These are phyloP conservation scores for Globisporangium iwayamae DNA, from an alignment of 352 stramenopile species.

Conservation along the genomic window DNA sequence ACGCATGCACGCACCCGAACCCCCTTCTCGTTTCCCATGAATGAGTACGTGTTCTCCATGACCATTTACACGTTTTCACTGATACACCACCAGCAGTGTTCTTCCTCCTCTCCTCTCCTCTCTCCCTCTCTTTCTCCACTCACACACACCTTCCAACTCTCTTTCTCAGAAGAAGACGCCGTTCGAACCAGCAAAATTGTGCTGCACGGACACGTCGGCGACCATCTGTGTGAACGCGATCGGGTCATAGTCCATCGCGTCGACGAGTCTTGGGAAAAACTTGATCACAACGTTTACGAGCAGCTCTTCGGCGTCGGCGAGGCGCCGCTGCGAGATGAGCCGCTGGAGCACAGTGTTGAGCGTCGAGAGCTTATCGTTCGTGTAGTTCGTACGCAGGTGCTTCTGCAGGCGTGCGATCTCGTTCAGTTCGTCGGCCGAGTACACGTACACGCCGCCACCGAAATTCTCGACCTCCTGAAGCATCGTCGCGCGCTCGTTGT, in stretches of 20 bases:
- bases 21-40: background rate
- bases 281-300: slow-evolving; percentile 58
- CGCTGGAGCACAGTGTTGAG: slow-evolving; percentile 25
- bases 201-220: slow-evolving; percentile 23
- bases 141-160: background rate
- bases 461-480: slow-evolving; percentile 67
- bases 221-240: slow-evolving; percentile 71
- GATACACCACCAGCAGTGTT: background rate
- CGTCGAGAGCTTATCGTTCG: background rate
- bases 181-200: background rate
- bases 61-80: slow-evolving; percentile 5
- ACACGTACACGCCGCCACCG: slow-evolving; percentile 63
- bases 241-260: slow-evolving; percentile 81
- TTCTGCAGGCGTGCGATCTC: slow-evolving; percentile 53
- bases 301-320: slow-evolving; percentile 55
- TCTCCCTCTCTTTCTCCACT: background rate
- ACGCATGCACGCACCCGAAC: too few species aligned
- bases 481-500: slow-evolving; percentile 51
- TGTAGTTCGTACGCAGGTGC: slow-evolving; percentile 35
- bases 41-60: slow-evolving; percentile 8
- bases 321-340: slow-evolving; percentile 31
- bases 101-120: background rate
- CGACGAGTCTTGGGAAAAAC: slow-evolving; percentile 62
- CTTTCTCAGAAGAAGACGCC: slow-evolving; percentile 13
- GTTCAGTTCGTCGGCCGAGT: slow-evolving; percentile 71